Evolutionary conservation across 2,329 filamentous ascomycete genomes (phyloP), one percentile per base, ranked within the genome.

Genomic region (Myriangium duriaei): DNA sequence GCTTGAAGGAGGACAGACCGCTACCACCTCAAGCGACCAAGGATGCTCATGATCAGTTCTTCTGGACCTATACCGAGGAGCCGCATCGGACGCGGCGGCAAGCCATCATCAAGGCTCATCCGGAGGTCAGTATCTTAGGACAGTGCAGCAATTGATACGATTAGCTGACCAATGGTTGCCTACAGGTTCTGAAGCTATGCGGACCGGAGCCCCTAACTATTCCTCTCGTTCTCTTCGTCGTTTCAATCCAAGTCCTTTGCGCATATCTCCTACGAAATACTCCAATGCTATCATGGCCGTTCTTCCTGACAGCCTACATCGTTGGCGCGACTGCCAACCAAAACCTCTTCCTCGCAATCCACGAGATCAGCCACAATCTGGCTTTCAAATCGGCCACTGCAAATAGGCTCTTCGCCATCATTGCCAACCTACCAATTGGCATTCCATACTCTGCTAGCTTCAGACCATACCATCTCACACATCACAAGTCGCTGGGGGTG

Each of bases 1-100:
- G 35, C 10, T 15, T 37, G 15, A 37, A 21, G 28, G 21, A 30
- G 19, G 35, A 37, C 14, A 16, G 6, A 13, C 12, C 28, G 7
- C 9, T 14, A 7, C 21, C 37, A 24, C 32, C 31, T 17, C 38
- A 26, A n/a, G 28, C n/a, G 34, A 33, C 32, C 31, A 31, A 30
- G 14, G 21, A 45, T 29, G 54, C 58, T 30, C 47, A 62, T 30
- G 57, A 77, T 45, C 71, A 78, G 58, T 96, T 96, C 70, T 94
- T 93, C 66, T 96, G 92, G 91, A 94, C 91, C 29, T 96, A 98
- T 58, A 95, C 91, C 7, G 91, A 98, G 60, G 91, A 98, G 63
- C 91, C 91, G 45, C 91, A 98, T 62, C 76, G 86, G 49, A 91
- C 88, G 19, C 72, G 91, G 50, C 75, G 91, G 41, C 75, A 88